phyloP scores from a whole-genome alignment of 305 asterid species.

The Fraxinus sp. region DNA sequence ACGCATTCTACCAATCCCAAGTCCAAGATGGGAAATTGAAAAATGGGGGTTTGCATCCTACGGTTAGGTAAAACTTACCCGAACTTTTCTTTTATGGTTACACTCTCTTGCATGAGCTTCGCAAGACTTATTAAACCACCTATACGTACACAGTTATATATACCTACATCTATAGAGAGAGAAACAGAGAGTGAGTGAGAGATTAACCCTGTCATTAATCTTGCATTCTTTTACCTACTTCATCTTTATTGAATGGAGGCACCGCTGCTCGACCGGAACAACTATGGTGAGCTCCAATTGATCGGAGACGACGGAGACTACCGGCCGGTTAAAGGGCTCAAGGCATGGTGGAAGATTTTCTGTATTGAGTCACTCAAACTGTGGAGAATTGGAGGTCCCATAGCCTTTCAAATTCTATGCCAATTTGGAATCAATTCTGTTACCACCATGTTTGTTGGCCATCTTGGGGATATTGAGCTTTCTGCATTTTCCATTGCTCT shows the following conservation, averaged over 20 bases:
- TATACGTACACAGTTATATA: neutral
- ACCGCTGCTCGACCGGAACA: constrained; percentile 37
- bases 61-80: neutral
- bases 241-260: constrained; percentile 34
- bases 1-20: neutral
- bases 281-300: constrained; percentile 22
- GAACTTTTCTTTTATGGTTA: neutral
- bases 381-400: constrained; percentile 56
- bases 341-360: constrained; percentile 37
- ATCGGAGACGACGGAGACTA: constrained; percentile 46
- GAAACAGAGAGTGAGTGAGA: neutral
- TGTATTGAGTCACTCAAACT: constrained; percentile 43
- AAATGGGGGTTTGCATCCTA: neutral
- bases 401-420: constrained; percentile 50
- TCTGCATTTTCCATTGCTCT: constrained; percentile 51
- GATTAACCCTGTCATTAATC: neutral
- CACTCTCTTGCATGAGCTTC: neutral
- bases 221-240: neutral
- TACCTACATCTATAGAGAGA: neutral
- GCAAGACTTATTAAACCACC: neutral
- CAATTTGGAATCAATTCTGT: constrained; percentile 37
- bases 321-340: constrained; percentile 31
- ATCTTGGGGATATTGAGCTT: constrained; percentile 49
- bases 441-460: constrained; percentile 51
- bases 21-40: neutral